Evolutionary conservation across 2,329 filamentous ascomycete genomes (phyloP).

Genomic region (Metarhizium guizhouense): DNA sequence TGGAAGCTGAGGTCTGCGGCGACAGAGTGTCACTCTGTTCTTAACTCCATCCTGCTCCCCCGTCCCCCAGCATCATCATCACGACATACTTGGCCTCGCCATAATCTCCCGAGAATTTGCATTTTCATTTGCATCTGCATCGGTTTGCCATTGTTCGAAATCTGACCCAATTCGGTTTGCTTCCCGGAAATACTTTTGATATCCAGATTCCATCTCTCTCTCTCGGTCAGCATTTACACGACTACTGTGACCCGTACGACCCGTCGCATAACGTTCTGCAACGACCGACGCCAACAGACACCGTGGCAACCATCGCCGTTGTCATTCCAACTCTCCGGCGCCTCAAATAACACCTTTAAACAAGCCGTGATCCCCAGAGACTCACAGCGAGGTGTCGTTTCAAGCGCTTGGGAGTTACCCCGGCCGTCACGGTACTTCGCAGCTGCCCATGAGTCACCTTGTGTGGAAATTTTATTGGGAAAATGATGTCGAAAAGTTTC

Average conservation of each 20-base stretch:
- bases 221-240: neutral
- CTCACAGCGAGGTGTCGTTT: slow-evolving; percentile 78
- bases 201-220: neutral
- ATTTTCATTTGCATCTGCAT: no score
- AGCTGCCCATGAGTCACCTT: slow-evolving; percentile 76
- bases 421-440: slow-evolving; percentile 9
- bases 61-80: neutral
- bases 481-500: slow-evolving; percentile 95
- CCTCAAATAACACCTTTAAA: slow-evolving; percentile 65
- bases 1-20: neutral
- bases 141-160: neutral
- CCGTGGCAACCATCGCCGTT: neutral
- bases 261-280: slow-evolving; percentile 1
- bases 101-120: neutral
- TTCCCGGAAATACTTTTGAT: neutral
- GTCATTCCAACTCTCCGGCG: slow-evolving; percentile 18
- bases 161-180: neutral
- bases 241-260: neutral
- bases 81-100: neutral
- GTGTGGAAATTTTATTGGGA: slow-evolving; percentile 96
- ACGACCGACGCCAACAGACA: neutral
- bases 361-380: slow-evolving; percentile 75
- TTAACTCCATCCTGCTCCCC: neutral
- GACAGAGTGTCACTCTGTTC: neutral
- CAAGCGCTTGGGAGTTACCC: slow-evolving; percentile 36